Conservation (phyloP, 192 early-diverging fungal species). For the Coemansia sp. region DNA sequence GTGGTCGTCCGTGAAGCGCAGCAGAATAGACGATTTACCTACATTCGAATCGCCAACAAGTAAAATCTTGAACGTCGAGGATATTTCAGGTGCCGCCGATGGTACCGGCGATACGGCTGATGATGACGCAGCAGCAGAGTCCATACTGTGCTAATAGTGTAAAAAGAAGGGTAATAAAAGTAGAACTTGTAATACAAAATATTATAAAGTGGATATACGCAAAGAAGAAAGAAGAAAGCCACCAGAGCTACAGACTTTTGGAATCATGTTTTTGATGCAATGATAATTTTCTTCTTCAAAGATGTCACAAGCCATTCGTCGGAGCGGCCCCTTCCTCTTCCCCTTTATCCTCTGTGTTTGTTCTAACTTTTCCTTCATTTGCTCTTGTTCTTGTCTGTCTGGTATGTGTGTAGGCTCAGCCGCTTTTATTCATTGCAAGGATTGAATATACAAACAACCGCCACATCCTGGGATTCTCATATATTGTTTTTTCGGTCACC, state of each 20-base stretch:
- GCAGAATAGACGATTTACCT: constrained; percentile 90
- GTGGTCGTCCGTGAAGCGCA: constrained; percentile 92
- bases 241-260: not conserved
- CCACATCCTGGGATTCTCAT: not conserved
- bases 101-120: not conserved
- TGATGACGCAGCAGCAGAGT: constrained; percentile 9
- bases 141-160: not conserved
- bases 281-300: not conserved
- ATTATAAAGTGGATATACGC: not conserved
- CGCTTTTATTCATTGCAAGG: not conserved
- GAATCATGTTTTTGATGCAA: no score
- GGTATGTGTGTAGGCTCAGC: not conserved
- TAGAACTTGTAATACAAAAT: constrained; percentile 1
- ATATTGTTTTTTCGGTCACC: not conserved
- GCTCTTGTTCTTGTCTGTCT: not conserved
- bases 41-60: constrained; percentile 95
- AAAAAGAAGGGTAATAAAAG: not conserved
- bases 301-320: not conserved
- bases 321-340: no score
- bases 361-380: not conserved
- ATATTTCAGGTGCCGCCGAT: constrained; percentile 46
- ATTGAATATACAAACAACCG: not conserved
- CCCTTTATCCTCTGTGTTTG: no score
- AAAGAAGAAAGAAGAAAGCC: constrained; percentile 8
- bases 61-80: constrained; percentile 91